phyloP scores from a whole-genome alignment of 2,329 filamentous ascomycete species.

The Periconia sp. region DNA sequence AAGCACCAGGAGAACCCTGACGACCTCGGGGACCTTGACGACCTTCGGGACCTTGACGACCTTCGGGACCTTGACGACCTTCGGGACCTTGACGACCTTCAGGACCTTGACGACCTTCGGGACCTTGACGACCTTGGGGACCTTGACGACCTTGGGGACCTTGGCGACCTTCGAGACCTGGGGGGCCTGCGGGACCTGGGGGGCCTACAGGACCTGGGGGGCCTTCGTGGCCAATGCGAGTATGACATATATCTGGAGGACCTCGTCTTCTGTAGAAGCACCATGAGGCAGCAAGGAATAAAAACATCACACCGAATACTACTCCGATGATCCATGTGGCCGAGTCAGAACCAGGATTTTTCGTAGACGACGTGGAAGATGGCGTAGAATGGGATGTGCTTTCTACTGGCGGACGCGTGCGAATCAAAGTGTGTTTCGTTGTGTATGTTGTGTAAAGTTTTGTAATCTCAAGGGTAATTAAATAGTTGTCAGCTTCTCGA shows the following conservation, averaged over 20 bases:
- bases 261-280: slow-evolving; percentile 8
- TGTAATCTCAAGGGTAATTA: slow-evolving; percentile 8
- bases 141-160: slow-evolving; percentile 1
- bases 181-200: slow-evolving; percentile 2
- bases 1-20: not conserved
- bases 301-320: slow-evolving; percentile 5
- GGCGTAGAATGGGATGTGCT: slow-evolving; percentile 2
- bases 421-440: slow-evolving; percentile 4
- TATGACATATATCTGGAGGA: slow-evolving; percentile 2
- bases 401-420: slow-evolving; percentile 3
- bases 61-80: slow-evolving; percentile 1
- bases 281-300: slow-evolving; percentile 8
- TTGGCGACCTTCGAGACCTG: not conserved
- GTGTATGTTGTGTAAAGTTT: slow-evolving; percentile 8
- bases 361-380: slow-evolving; percentile 3
- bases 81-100: slow-evolving; percentile 2
- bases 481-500: slow-evolving; percentile 1
- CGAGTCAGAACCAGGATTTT: slow-evolving; percentile 2
- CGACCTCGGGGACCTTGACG: slow-evolving; percentile 1
- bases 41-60: slow-evolving; percentile 2
- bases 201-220: slow-evolving; percentile 1
- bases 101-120: slow-evolving; percentile 3
- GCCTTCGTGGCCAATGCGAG: not conserved
- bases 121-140: slow-evolving; percentile 2
- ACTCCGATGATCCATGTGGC: slow-evolving; percentile 5